Conservation (phyloP, 1,139 yeast genomes). For the Eremothecium gossypii region DNA sequence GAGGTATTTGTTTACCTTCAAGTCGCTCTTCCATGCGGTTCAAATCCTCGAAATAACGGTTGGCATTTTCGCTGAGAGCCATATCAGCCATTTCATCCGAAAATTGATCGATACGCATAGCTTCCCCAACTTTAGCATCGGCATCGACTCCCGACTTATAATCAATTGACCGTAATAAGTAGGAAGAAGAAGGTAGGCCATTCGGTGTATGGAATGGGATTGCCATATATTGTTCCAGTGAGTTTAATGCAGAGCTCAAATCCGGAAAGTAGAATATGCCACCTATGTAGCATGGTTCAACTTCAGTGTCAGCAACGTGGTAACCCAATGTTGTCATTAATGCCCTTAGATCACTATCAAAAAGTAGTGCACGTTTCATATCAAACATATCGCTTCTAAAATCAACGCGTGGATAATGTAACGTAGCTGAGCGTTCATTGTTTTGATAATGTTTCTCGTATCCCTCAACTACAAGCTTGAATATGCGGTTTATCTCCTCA, state of each 20-base stretch:
- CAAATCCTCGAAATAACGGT: conserved; percentile 24
- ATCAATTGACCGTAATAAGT: conserved; percentile 15
- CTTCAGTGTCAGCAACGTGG: conserved; percentile 15
- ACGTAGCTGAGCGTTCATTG: not conserved
- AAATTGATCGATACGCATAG: conserved; percentile 9
- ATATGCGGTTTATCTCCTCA: conserved; percentile 14
- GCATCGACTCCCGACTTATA: not conserved
- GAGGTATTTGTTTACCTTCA: conserved; percentile 8
- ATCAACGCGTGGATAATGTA: not conserved
- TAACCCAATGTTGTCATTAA: conserved; percentile 23
- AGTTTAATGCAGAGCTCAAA: conserved; percentile 12
- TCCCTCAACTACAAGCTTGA: conserved; percentile 8
- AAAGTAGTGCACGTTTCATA: conserved; percentile 13
- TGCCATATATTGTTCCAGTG: conserved; percentile 18
- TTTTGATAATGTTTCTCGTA: not conserved
- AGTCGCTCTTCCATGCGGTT: conserved; percentile 7
- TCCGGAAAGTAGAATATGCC: conserved; percentile 8
- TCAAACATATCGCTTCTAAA: conserved; percentile 3
- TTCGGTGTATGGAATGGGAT: conserved; percentile 27
- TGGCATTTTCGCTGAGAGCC: conserved; percentile 15
- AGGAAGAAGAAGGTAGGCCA: conserved; percentile 23
- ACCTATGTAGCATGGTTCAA: conserved; percentile 15
- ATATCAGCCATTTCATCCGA: conserved; percentile 14
- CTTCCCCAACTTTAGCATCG: not conserved
- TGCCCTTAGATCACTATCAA: conserved; percentile 26